Conservation (phyloP, 352 stramenopile species). For the Phytophthora pseudosyringae region DNA sequence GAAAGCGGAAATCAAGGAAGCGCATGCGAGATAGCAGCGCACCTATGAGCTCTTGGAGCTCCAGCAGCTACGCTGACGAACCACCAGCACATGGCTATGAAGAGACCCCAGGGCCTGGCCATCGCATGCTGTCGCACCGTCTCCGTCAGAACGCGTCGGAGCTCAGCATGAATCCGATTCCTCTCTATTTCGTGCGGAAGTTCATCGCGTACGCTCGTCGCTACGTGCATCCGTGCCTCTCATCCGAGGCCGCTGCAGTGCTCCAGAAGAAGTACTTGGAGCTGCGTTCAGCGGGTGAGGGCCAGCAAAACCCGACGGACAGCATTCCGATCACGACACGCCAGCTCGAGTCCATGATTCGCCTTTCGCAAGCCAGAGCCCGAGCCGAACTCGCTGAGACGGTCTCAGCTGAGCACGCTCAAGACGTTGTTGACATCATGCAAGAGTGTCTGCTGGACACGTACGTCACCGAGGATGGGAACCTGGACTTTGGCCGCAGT, state of each 20-base stretch:
- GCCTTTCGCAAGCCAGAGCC: slow-evolving; percentile 92
- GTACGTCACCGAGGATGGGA: slow-evolving; percentile 87
- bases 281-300: slow-evolving; percentile 75
- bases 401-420: slow-evolving; percentile 93
- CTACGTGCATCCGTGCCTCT: slow-evolving; percentile 93
- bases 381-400: slow-evolving; percentile 95
- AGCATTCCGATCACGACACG: slow-evolving; percentile 94
- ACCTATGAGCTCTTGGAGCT: slow-evolving; percentile 27
- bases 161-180: slow-evolving; percentile 58
- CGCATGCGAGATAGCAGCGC: slow-evolving; percentile 28
- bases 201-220: slow-evolving; percentile 98
- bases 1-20: slow-evolving; percentile 45
- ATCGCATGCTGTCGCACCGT: slow-evolving; percentile 55
- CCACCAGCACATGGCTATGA: slow-evolving; percentile 18
- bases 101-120: slow-evolving; percentile 7
- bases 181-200: slow-evolving; percentile 92
- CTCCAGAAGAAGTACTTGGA: slow-evolving; percentile 92
- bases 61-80: slow-evolving; percentile 31
- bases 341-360: slow-evolving; percentile 96
- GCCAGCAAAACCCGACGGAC: slow-evolving; percentile 47
- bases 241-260: slow-evolving; percentile 53
- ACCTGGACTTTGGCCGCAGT: slow-evolving; percentile 86
- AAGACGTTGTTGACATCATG: slow-evolving; percentile 98
- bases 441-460: slow-evolving; percentile 93
- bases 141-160: slow-evolving; percentile 56